Conservation (phyloP, 257 asterid species). For the Oldenlandia corymbosa region DNA sequence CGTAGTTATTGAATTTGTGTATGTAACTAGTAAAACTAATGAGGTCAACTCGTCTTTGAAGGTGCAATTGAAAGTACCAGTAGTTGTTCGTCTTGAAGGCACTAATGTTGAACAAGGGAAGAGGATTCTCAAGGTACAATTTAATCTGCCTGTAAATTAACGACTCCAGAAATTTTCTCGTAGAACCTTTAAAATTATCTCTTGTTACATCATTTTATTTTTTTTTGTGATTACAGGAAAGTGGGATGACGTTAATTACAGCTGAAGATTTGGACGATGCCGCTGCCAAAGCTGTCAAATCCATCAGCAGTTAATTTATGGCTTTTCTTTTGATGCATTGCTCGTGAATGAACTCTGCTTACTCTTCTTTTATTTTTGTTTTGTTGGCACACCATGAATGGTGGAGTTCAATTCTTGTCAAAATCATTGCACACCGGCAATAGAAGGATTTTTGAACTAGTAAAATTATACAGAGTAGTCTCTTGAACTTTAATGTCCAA, state of each 20-base stretch:
- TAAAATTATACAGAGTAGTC: not conserved
- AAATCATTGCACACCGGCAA: not conserved
- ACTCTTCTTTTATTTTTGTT: not conserved
- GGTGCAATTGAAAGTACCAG: conserved; percentile 94
- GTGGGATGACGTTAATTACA: conserved; percentile 79
- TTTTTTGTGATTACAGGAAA: conserved; percentile 50
- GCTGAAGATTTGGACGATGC: conserved; percentile 97
- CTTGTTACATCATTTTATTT: not conserved
- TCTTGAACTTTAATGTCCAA: not conserved
- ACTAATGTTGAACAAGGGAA: conserved; percentile 95
- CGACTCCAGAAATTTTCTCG: not conserved
- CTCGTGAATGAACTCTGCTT: not conserved
- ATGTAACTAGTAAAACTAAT: too few species aligned
- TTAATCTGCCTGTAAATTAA: not conserved
- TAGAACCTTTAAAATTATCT: too few species aligned
- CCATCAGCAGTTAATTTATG: conserved; percentile 29
- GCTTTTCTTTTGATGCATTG: not conserved
- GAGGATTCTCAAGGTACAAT: conserved; percentile 82
- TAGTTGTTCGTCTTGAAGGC: conserved; percentile 94
- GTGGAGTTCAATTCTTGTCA: conserved; percentile 5
- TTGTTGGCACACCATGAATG: not conserved
- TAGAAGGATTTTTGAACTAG: not conserved
- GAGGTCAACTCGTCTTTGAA: conserved; percentile 24
- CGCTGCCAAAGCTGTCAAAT: conserved; percentile 89
- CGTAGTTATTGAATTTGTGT: too few species aligned